Conservation (phyloP, 1,284 basidiomycete genomes). For the Singerocomus rubriflavus region DNA sequence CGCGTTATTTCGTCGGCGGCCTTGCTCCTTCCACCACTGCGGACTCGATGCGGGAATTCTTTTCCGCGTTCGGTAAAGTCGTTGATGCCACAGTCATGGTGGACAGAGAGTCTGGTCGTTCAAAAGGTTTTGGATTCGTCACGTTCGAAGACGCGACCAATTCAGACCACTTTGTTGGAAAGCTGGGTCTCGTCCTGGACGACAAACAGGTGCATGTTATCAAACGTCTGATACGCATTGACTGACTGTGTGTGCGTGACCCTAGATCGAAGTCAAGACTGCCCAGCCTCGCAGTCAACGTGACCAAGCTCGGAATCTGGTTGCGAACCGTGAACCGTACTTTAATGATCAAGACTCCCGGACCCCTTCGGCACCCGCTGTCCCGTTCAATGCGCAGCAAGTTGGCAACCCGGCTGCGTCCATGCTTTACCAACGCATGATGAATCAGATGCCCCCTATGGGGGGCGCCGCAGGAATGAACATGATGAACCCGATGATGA, state of each 20-base stretch:
- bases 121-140: conserved; percentile 92
- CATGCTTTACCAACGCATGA: conserved; percentile 56
- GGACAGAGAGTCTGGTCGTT: conserved; percentile 85
- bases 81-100: conserved; percentile 93
- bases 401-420: conserved; percentile 46
- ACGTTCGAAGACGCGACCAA: conserved; percentile 81
- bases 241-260: background rate
- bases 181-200: conserved; percentile 68
- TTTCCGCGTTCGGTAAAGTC: conserved; percentile 75
- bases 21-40: conserved; percentile 76
- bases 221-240: background rate
- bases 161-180: conserved; percentile 70
- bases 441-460: conserved; percentile 51
- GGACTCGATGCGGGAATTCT: conserved; percentile 79
- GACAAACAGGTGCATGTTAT: conserved; percentile 65
- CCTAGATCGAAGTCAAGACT: conserved; percentile 82
- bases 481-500: conserved; percentile 39
- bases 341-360: conserved; percentile 35
- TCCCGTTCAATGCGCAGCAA: conserved; percentile 35
- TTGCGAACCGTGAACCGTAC: conserved; percentile 26
- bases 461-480: conserved; percentile 31
- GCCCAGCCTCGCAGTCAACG: conserved; percentile 76
- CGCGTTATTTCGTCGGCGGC: conserved; percentile 88
- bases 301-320: conserved; percentile 44
- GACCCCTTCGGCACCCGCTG: conserved; percentile 27